Base-by-base conservation (phyloP, 768 basidiomycete species). In the Amanita jacksonii region DNA sequence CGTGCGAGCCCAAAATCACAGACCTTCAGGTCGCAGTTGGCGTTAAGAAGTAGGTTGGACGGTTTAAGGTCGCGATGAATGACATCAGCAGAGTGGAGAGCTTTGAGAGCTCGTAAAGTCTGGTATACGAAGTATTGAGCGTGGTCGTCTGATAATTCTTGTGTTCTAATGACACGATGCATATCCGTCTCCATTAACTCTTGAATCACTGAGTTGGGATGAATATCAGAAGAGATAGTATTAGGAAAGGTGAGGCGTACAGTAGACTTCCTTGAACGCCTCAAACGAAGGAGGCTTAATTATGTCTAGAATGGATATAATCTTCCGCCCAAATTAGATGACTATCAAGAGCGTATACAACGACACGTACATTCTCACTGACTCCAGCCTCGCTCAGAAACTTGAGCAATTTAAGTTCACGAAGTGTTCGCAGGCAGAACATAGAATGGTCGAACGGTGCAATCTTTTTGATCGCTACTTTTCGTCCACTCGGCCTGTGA, bases 391-490 rank as follows among this genome's bases (percentile, higher is more conserved):
- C 86, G 56, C 81, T 85, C 49, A 91, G 62, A 63, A 88, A 88
- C 55, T 88, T 88, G 62, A 80, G 69, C 13, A 88, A 66, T 56
- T 88, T 89, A 53, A 89, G 72, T 62, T 89, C 91, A 50, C 91
- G 77, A 39, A 93, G 70, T n/a, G 91, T 94, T 39, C 83, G 70
- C 59, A 92, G 71, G 57, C 87, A 89, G 66, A 92, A 93, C 87
- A 94, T 90, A 46, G 90, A 82, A 58, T 93, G 91, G 60, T 94
- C 92, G 53, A 94, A 96, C 4, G 91, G 91, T 0, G 85, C 81
- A 64, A 96, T 91, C 67, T 88, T 88, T 73, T 96, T 96, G 72
- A 96, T 92, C 43, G 93, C 93, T 49, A 98, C 94, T 62, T 90
- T 90, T 47, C 88, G 83, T 41, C 82, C 80, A 41, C 85, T 87